Percentiles rank a stretch among this genome's conserved stretches.
Conservation (phyloP, 2,329 filamentous ascomycete genomes). For the Cladosporium sp. region DNA sequence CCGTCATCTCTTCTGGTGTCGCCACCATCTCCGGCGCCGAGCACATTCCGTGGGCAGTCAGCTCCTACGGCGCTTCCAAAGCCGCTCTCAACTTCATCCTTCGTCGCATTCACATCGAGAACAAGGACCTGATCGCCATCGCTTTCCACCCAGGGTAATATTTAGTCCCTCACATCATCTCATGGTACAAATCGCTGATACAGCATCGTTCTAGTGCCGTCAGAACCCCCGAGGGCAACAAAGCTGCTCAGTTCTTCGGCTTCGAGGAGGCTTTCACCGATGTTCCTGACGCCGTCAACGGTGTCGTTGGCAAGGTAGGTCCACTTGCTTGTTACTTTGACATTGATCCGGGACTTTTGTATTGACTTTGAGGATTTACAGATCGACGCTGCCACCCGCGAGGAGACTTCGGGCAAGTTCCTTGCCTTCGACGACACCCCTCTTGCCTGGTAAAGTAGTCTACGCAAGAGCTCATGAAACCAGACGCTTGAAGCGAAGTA, state of each 20-base stretch:
- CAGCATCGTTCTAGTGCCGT: background rate
- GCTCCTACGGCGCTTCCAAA: background rate
- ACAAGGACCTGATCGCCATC: background rate
- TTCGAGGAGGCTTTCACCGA: constrained; percentile 1
- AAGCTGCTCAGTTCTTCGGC: background rate
- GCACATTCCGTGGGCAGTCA: background rate
- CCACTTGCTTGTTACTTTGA: background rate
- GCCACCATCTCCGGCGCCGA: background rate
- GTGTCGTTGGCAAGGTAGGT: background rate
- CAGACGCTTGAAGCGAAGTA: background rate
- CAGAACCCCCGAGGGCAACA: background rate
- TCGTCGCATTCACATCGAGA: constrained; percentile 1
- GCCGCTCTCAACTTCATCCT: background rate
- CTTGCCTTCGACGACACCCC: background rate
- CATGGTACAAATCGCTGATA: background rate
- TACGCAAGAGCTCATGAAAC: background rate
- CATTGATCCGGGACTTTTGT: background rate
- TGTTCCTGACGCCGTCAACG: background rate
- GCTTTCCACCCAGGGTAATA: background rate
- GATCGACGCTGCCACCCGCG: background rate
- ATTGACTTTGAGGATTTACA: background rate
- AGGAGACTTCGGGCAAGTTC: background rate
- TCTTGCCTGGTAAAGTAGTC: background rate
- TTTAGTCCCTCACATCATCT: background rate
- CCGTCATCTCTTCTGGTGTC: background rate